Base-by-base conservation (phyloP, 2,329 filamentous ascomycete species). In the Colletotrichum orchidophilum region DNA sequence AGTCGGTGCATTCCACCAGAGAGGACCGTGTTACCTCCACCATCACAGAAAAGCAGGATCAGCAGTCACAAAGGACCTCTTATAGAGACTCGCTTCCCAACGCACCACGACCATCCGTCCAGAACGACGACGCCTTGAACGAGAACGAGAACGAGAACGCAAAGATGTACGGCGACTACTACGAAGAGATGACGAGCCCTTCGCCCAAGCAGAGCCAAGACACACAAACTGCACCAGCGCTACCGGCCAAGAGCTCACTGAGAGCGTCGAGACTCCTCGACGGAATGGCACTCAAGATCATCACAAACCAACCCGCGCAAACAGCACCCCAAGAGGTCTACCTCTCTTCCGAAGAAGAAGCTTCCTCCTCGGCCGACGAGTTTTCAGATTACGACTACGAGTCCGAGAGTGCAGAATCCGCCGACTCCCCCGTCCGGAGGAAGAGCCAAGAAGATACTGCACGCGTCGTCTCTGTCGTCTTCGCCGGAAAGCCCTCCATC, bases 311-410 rank as follows among this genome's bases (percentile, higher is more conserved):
- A 72, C 76, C 70, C 46, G 76, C 81, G 15, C 80, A 84, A 57
- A 80, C 83, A 26, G 81, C 84, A 2, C 87, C 88, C 6, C 89
- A 91, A 77, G 87, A 90, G 67, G 76, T 88, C 69, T 92, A 92
- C 78, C 86, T 92, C 29, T 91, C 89, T 2, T 91, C 89, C 0
- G 90, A 92, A 74, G 90, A 92, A 77, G 90, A 91, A 73, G 88
- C 86, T 33, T 91, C 90, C 1, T 90, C 90, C 1, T 88, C 87
- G 21, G 87, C 87, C 55, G 89, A 90, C 78, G 86, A 89, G 78
- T 87, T 87, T 73, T 90, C 88, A 66, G 87, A 89, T 75, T 85
- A 85, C 75, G 86, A 87, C 61, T 82, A 82, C 71, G 83, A 82
- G 70, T 78, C 77, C 54, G 77, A 81, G 64, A 83, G 78, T 70